phyloP scores from a whole-genome alignment of 1,139 yeast genomes.

The Yamadazyma atlantica region DNA sequence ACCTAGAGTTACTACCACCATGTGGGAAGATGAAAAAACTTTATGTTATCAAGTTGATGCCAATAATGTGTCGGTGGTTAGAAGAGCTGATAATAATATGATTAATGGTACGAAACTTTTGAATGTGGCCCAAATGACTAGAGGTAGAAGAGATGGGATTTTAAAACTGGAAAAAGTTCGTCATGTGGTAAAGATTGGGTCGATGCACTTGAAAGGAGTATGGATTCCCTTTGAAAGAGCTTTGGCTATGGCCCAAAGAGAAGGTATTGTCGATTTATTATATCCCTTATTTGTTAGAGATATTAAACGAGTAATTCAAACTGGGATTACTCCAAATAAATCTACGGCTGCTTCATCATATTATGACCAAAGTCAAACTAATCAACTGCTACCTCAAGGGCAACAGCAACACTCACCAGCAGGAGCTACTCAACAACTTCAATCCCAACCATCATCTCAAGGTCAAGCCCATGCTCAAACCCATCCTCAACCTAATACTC shows the following conservation, averaged over 20 bases:
- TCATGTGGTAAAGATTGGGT: slow-evolving; percentile 93
- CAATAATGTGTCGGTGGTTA: slow-evolving; percentile 83
- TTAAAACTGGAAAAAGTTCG: slow-evolving; percentile 84
- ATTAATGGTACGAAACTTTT: slow-evolving; percentile 86
- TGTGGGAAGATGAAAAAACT: slow-evolving; percentile 97
- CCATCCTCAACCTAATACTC: slow-evolving; percentile 12
- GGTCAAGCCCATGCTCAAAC: slow-evolving; percentile 9
- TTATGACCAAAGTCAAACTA: slow-evolving; percentile 25
- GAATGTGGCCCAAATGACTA: slow-evolving; percentile 56
- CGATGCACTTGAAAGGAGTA: slow-evolving; percentile 96
- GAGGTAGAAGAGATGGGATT: slow-evolving; percentile 59
- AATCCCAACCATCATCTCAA: slow-evolving; percentile 16
- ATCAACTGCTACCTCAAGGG: slow-evolving; percentile 15
- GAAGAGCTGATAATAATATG: slow-evolving; percentile 92
- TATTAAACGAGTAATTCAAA: slow-evolving; percentile 67
- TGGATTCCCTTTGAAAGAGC: slow-evolving; percentile 98
- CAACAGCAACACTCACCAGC: slow-evolving; percentile 14
- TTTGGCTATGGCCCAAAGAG: slow-evolving; percentile 84
- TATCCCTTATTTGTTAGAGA: slow-evolving; percentile 89
- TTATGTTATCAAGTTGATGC: slow-evolving; percentile 95
- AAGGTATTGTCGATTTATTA: slow-evolving; percentile 79
- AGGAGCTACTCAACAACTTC: slow-evolving; percentile 1
- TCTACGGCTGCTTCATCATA: slow-evolving; percentile 13
- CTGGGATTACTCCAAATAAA: slow-evolving; percentile 45
- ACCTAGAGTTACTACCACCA: slow-evolving; percentile 89